Evolutionary conservation across 345 rosid genomes (phyloP).

Genomic region (Gossypium longicalyx): DNA sequence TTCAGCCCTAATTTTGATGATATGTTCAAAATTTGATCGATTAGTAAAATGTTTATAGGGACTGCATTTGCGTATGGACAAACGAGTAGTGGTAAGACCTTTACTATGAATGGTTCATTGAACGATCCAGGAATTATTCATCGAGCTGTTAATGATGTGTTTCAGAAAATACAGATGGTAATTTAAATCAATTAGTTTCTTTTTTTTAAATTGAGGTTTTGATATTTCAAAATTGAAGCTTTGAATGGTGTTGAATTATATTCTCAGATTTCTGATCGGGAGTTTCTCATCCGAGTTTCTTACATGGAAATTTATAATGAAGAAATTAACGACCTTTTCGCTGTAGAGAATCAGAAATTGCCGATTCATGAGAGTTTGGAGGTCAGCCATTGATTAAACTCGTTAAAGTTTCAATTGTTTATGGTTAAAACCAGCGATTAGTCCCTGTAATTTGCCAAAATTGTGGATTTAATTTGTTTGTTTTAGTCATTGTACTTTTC

Average conservation of each 20-base stretch:
- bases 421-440: too few relatives aligned
- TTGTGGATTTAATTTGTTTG: too few relatives aligned
- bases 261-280: constrained; percentile 64
- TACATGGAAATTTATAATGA: constrained; percentile 96
- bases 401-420: constrained; percentile 3
- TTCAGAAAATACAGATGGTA: constrained; percentile 55
- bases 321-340: constrained; percentile 84
- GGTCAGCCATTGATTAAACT: constrained; percentile 36
- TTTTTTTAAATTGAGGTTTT: background rate
- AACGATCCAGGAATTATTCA: constrained; percentile 72
- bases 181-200: background rate
- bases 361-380: constrained; percentile 92
- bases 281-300: constrained; percentile 86
- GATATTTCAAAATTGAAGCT: background rate
- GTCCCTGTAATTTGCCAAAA: too few relatives aligned
- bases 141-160: constrained; percentile 68
- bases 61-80: constrained; percentile 98
- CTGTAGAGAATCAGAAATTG: constrained; percentile 73
- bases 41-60: constrained; percentile 33
- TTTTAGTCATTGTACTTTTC: too few relatives aligned
- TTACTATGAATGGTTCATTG: constrained; percentile 89
- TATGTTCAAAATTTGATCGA: background rate
- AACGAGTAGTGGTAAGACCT: constrained; percentile 97
- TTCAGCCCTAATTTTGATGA: constrained; percentile 6
- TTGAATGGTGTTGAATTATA: constrained; percentile 17